A percentile compares a stretch with the other conserved stretches of the same genome.
phyloP scores from a whole-genome alignment of 352 stramenopile species.

The Phytophthora agathidicida region DNA sequence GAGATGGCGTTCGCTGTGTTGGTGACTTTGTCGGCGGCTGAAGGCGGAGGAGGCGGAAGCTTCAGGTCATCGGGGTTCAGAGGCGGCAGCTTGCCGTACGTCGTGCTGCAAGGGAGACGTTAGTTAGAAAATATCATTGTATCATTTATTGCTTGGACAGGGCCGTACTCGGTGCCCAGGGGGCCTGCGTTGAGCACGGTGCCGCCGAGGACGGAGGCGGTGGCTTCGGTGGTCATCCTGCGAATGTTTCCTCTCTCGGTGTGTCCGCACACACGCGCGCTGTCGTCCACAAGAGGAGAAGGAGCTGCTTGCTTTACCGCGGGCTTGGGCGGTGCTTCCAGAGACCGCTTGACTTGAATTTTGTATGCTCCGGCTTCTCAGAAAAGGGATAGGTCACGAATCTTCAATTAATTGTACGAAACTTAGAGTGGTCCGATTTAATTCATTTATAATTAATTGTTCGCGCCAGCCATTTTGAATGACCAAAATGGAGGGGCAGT shows the following conservation, averaged over 20 bases:
- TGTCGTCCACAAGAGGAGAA: constrained; percentile 11
- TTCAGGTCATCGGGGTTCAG: constrained; percentile 89
- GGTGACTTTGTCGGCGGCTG: constrained; percentile 74
- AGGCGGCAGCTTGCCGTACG: constrained; percentile 80
- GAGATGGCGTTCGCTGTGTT: constrained; percentile 72
- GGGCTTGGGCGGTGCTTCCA: constrained; percentile 16
- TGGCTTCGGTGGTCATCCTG: constrained; percentile 43
- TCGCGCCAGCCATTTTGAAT: background rate
- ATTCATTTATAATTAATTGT: constrained; percentile 5
- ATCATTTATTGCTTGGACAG: constrained; percentile 5
- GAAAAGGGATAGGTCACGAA: constrained; percentile 1
- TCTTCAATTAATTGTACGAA: background rate
- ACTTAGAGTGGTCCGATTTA: background rate
- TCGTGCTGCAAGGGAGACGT: constrained; percentile 37
- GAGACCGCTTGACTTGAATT: constrained; percentile 3
- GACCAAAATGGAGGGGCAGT: background rate
- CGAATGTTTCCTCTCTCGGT: constrained; percentile 30
- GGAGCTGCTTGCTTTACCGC: constrained; percentile 13
- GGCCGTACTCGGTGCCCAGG: constrained; percentile 59
- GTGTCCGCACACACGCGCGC: constrained; percentile 33
- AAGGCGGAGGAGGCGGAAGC: constrained; percentile 75
- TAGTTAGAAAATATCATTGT: constrained; percentile 36
- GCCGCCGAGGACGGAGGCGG: constrained; percentile 60
- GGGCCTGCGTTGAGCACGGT: constrained; percentile 67
- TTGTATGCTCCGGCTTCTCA: constrained; percentile 24